Percentiles rank a stretch among this genome's conserved stretches.
phyloP scores from a whole-genome alignment of 2,329 filamentous ascomycete genomes.

The Alternaria rosae region DNA sequence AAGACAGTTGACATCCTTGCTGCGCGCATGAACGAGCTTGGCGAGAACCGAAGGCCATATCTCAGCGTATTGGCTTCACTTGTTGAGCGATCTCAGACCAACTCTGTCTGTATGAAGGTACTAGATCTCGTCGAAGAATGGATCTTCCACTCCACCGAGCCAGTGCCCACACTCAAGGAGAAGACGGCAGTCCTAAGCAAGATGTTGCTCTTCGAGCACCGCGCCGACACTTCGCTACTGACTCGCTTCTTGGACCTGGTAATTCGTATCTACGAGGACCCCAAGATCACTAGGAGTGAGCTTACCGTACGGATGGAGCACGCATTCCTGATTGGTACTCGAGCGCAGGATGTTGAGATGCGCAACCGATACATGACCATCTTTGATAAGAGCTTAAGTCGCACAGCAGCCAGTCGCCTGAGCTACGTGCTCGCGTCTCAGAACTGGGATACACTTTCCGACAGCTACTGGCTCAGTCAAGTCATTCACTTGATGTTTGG shows the following conservation, averaged over 20 bases:
- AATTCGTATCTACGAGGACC: conserved; percentile 97
- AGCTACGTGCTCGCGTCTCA: conserved; percentile 89
- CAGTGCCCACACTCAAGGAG: conserved; percentile 96
- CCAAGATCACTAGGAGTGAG: conserved; percentile 92
- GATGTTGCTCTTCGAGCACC: conserved; percentile 94
- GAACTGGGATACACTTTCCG: conserved; percentile 94
- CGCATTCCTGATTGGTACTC: conserved; percentile 93
- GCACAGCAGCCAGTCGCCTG: conserved; percentile 85
- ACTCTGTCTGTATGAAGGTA: conserved; percentile 87
- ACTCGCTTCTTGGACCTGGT: conserved; percentile 95
- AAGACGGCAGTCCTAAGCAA: conserved; percentile 99
- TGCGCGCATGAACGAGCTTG: conserved; percentile 88
- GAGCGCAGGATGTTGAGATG: conserved; percentile 95
- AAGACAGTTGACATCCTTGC: conserved; percentile 95
- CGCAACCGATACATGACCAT: conserved; percentile 96
- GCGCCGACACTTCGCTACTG: conserved; percentile 81
- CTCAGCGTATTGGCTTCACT: conserved; percentile 93
- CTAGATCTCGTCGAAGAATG: conserved; percentile 92
- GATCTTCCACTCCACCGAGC: conserved; percentile 95
- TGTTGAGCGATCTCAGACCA: conserved; percentile 92
- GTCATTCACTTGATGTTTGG: conserved; percentile 92
- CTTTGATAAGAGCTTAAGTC: conserved; percentile 93
- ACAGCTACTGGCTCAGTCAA: conserved; percentile 97
- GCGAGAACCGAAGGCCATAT: conserved; percentile 90
- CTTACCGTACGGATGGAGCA: conserved; percentile 97